A percentile compares a stretch with the other conserved stretches of the same genome.
Evolutionary conservation across 345 rosid species (phyloP).

Genomic region (Ailanthus altissimus): DNA sequence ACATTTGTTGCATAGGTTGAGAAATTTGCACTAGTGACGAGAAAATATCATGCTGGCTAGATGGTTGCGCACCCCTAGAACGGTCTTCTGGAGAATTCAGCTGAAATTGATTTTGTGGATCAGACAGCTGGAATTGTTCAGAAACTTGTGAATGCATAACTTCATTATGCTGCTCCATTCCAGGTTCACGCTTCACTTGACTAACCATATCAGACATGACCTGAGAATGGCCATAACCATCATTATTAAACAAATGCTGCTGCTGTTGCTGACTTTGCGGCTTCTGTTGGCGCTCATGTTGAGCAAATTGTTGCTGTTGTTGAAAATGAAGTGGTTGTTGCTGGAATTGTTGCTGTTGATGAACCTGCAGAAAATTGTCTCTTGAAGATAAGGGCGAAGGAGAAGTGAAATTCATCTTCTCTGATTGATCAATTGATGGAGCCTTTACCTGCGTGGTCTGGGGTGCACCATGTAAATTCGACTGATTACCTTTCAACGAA

Average conservation of each 20-base stretch:
- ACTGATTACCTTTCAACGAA: conserved; percentile 51
- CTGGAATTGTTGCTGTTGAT: conserved; percentile 68
- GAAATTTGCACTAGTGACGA: conserved; percentile 52
- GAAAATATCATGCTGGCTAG: conserved; percentile 47
- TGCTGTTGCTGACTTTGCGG: conserved; percentile 70
- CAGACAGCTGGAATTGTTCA: conserved; percentile 60
- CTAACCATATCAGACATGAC: conserved; percentile 47
- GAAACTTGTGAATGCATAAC: conserved; percentile 55
- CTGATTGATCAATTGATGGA: conserved; percentile 48
- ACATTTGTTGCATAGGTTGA: conserved; percentile 62
- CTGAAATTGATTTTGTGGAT: conserved; percentile 68
- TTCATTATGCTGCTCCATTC: conserved; percentile 49
- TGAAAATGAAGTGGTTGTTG: conserved; percentile 59
- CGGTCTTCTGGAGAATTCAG: conserved; percentile 57
- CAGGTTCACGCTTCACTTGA: conserved; percentile 73
- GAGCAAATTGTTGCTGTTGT: conserved; percentile 59
- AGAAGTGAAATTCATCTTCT: conserved; percentile 56
- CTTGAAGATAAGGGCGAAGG: conserved; percentile 50
- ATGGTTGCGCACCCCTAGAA: conserved; percentile 42
- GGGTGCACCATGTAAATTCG: conserved; percentile 49
- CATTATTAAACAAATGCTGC: conserved; percentile 39
- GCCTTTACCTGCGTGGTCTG: conserved; percentile 45
- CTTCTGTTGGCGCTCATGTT: conserved; percentile 55
- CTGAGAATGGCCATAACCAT: conserved; percentile 61
- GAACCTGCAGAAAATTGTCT: conserved; percentile 53